Conservation (phyloP, 805 yeast genomes). For the Kazachstania taianensis region DNA sequence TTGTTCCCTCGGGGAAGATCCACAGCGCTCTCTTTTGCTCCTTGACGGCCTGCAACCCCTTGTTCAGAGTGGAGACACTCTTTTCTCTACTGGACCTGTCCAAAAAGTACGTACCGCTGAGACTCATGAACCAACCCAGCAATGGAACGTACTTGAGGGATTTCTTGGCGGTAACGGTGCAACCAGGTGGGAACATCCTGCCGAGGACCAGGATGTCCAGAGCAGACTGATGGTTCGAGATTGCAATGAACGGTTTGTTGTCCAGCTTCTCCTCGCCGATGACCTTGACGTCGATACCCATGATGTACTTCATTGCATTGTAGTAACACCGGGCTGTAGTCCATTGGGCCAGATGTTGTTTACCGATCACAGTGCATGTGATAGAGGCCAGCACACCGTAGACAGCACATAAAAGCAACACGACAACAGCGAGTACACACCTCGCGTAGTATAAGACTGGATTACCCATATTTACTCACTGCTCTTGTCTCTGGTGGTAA, state of each 20-base stretch:
- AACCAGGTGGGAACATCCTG: slow-evolving; percentile 72
- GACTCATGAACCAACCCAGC: slow-evolving; percentile 93
- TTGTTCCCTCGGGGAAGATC: slow-evolving; percentile 96
- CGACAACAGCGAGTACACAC: slow-evolving; percentile 42
- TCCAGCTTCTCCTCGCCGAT: slow-evolving; percentile 53
- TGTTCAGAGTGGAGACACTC: slow-evolving; percentile 64
- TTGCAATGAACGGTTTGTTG: slow-evolving; percentile 61
- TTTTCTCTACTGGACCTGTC: slow-evolving; percentile 71
- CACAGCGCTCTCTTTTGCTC: slow-evolving; percentile 61
- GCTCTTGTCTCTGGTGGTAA: too few species aligned
- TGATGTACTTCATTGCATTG: slow-evolving; percentile 42
- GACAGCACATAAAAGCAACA: slow-evolving; percentile 50
- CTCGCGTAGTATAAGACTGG: slow-evolving; percentile 45
- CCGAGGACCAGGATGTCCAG: slow-evolving; percentile 79
- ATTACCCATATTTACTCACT: slow-evolving; percentile 18
- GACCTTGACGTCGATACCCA: slow-evolving; percentile 64
- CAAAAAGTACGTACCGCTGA: slow-evolving; percentile 83
- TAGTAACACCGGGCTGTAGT: slow-evolving; percentile 80
- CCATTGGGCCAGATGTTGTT: slow-evolving; percentile 77
- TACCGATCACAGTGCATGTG: slow-evolving; percentile 54
- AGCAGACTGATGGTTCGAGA: slow-evolving; percentile 87
- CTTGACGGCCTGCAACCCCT: slow-evolving; percentile 56
- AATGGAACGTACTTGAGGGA: slow-evolving; percentile 77
- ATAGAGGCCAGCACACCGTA: slow-evolving; percentile 76
- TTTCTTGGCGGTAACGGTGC: slow-evolving; percentile 87